Base-by-base conservation (phyloP, 768 basidiomycete species). In the Chalciporus sphaerocephalus region DNA sequence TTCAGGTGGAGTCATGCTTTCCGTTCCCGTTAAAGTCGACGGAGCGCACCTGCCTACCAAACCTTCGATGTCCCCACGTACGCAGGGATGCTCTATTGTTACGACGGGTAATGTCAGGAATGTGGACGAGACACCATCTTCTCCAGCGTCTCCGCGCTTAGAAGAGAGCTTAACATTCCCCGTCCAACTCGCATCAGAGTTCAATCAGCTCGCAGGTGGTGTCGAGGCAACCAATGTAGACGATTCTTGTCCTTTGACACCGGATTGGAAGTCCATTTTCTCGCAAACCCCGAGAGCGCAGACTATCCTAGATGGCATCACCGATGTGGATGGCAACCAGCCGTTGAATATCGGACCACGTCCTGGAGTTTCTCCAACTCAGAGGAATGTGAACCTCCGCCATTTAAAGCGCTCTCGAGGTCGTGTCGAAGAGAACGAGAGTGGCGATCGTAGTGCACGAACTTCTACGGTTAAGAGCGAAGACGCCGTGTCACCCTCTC, bases 381-480 rank as follows among this genome's bases (percentile, higher is more conserved):
- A 65, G 21, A 56, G 38, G 33, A 62, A 50, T 3, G 60, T 58
- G 1, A 65, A 65, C 43, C 61, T 65, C 27, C 65, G 64, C 32
- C 64, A 65, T 45, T 42, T 65, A 39, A 67, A 59, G 23, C 53
- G 48, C 16, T 48, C 48, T 35, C 63, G 60, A 15, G 39, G 52
- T 17, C 60, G 52, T 20, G 33, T 51, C n/a, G 62, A 64, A 38
- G 59, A 58, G 41, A 64, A 44, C 21, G 55, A 57, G 17, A 38
- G 52, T 25, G 63, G 60, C 13, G 60, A 65, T 30, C 58, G 65
- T 28, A 67, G 60, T 37, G 63, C 48, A 17, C 59, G 55, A 12
- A 50, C 15, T 32, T 16, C 22, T 9, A 48, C n/a, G 10, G 50
- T 47, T 30, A 67, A 62, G 32, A 44, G 4, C 40, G 65, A 67